Evolutionary conservation across 2,329 filamentous ascomycete genomes (phyloP).

Genomic region (Fusarium heterosporum): DNA sequence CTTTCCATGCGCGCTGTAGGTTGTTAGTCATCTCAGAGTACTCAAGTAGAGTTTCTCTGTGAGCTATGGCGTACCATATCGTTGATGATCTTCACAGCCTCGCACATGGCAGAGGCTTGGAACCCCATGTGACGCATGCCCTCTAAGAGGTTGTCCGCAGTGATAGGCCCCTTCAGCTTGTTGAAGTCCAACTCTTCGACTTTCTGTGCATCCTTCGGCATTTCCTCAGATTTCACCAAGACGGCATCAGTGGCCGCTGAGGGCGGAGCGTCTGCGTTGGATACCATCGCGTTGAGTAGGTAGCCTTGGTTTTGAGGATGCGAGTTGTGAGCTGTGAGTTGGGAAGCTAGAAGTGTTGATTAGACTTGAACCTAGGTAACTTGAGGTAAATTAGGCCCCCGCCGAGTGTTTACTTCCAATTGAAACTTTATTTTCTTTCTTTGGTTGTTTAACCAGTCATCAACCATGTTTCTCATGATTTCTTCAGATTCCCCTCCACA

Average conservation of each 20-base stretch:
- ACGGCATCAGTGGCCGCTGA: constrained; percentile 80
- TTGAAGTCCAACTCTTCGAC: constrained; percentile 96
- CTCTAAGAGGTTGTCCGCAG: constrained; percentile 83
- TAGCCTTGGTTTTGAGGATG: neutral
- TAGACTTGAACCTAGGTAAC: no score
- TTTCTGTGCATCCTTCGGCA: constrained; percentile 81
- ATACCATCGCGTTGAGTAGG: constrained; percentile 47
- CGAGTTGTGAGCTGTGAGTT: constrained; percentile 12
- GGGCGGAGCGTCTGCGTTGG: constrained; percentile 60
- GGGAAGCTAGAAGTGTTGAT: constrained; percentile 15
- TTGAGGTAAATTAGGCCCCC: neutral
- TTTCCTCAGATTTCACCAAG: constrained; percentile 83
- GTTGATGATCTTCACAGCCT: constrained; percentile 92
- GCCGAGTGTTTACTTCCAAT: neutral
- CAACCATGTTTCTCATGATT: constrained; percentile 33
- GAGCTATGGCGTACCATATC: constrained; percentile 77
- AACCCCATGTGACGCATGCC: constrained; percentile 89
- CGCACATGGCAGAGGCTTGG: constrained; percentile 77
- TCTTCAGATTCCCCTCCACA: constrained; percentile 38
- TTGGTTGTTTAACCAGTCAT: neutral
- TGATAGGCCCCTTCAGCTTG: constrained; percentile 79
- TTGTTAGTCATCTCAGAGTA: constrained; percentile 11
- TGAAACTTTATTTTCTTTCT: neutral
- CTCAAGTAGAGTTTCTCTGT: neutral
- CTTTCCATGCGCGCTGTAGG: constrained; percentile 76